These are phyloP conservation scores for Neonectria sp. DNA, from an alignment of 2,329 filamentous ascomycete genomes.

Conservation along the genomic window DNA sequence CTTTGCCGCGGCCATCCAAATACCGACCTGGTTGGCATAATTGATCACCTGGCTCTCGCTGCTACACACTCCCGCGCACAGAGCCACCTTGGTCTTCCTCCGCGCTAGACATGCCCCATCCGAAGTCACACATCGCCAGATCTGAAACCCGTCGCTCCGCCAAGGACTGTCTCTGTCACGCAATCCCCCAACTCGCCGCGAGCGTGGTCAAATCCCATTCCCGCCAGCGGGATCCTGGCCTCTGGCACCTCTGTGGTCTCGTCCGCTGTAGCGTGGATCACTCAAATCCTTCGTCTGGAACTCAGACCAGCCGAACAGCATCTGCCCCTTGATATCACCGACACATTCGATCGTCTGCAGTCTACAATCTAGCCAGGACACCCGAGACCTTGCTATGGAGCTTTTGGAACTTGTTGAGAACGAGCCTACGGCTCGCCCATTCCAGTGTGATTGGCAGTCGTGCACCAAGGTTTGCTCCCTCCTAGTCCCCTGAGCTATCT, in stretches of 20 bases:
- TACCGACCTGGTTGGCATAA: slow-evolving; percentile 9
- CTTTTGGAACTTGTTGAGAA: slow-evolving; percentile 76
- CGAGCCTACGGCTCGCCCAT: slow-evolving; percentile 73
- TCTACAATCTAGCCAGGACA: background rate
- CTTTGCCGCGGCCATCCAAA: slow-evolving; percentile 2
- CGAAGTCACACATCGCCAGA: background rate
- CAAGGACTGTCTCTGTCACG: slow-evolving; percentile 9
- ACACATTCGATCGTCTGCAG: slow-evolving; percentile 13
- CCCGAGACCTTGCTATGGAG: slow-evolving; percentile 61
- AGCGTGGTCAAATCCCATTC: slow-evolving; percentile 7
- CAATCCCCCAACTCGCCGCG: slow-evolving; percentile 2
- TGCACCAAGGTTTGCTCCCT: slow-evolving; percentile 69
- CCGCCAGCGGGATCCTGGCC: slow-evolving; percentile 13
- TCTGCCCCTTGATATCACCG: slow-evolving; percentile 17
- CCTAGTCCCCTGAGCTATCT: background rate
- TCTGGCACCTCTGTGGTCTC: slow-evolving; percentile 1
- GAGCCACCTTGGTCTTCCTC: background rate
- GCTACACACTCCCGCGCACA: background rate
- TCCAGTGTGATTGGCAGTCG: slow-evolving; percentile 74
- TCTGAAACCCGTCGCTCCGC: background rate
- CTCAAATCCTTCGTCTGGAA: slow-evolving; percentile 26
- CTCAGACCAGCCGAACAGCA: slow-evolving; percentile 25
- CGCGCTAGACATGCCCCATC: background rate
- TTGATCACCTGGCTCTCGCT: slow-evolving; percentile 2
- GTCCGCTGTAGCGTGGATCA: slow-evolving; percentile 15